Evolutionary conservation across 1,139 yeast species (phyloP).

Genomic region (Torulaspora pretoriensis): DNA sequence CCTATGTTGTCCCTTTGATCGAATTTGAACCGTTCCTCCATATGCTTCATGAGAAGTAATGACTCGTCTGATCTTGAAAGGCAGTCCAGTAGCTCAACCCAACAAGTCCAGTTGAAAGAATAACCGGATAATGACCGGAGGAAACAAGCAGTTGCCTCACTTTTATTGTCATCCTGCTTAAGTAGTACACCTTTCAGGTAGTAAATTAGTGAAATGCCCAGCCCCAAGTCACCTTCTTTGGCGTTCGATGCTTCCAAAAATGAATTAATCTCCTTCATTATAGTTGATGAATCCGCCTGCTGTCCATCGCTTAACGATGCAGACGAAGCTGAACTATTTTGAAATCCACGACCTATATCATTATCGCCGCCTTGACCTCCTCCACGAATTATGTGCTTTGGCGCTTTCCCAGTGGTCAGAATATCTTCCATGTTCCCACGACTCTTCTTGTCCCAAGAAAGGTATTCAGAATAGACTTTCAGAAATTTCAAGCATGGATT

Average conservation of each 20-base stretch:
- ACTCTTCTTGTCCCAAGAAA: slow-evolving; percentile 69
- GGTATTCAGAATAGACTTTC: slow-evolving; percentile 60
- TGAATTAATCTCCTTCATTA: slow-evolving; percentile 43
- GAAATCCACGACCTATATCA: slow-evolving; percentile 5
- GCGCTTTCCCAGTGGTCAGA: slow-evolving; percentile 34
- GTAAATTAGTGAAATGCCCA: slow-evolving; percentile 46
- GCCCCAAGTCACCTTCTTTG: slow-evolving; percentile 33
- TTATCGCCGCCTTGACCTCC: slow-evolving; percentile 11
- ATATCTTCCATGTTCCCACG: slow-evolving; percentile 73
- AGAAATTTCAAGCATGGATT: slow-evolving; percentile 61
- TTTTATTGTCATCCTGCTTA: slow-evolving; percentile 55
- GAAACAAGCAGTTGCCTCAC: slow-evolving; percentile 56
- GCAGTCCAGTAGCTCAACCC: slow-evolving; percentile 76
- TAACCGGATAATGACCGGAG: slow-evolving; percentile 52
- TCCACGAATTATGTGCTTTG: slow-evolving; percentile 13
- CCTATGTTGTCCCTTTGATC: slow-evolving; percentile 16
- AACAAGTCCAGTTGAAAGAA: slow-evolving; percentile 92
- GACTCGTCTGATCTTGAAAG: slow-evolving; percentile 64
- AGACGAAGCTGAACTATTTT: slow-evolving; percentile 4
- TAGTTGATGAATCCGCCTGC: slow-evolving; percentile 23
- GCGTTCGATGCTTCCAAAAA: slow-evolving; percentile 32
- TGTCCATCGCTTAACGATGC: slow-evolving; percentile 23
- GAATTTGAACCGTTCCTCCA: slow-evolving; percentile 36
- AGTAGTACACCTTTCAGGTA: slow-evolving; percentile 68
- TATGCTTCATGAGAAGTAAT: slow-evolving; percentile 42